Evolutionary conservation across 208 protist species (phyloP), one percentile per base, ranked within the genome.

Genomic region (Crithidia expoeki): DNA sequence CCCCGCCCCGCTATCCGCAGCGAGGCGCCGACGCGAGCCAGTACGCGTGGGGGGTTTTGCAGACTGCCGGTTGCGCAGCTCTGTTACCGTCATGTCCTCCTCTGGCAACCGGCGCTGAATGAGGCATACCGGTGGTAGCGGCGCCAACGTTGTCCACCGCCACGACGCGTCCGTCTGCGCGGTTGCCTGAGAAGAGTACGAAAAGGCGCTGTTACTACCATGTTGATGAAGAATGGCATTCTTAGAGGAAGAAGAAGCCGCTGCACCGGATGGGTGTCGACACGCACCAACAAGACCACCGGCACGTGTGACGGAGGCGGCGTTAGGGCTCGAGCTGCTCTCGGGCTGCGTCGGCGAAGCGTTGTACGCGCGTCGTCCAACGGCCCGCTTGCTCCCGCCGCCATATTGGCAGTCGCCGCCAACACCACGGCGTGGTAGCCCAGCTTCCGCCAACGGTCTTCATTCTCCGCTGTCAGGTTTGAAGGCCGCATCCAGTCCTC

Each of bases 351-450:
- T 30, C 14, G 62, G 32, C 0, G 56, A 46, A 27, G 49, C 11
- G 1, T 44, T 44, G 16, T 56, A 51, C 2, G 58, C 58, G 9
- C 68, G 68, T 19, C 46, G 59, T 17, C 56, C 68, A 4, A 30
- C 52, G 2, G 44, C 42, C 2, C 38, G 38, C 51, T 59, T 46
- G n/a, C 12, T 23, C 19, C 16, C 59, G 16, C 38, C 4, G 16
- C 17, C 17, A 12, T 7, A 46, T 34, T 25, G 19, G 57, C 38
- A 23, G 57, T 50, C 51, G 21, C 68, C 76, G 32, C 80, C 81
- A 11, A 94, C 38, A 88, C 83, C 9, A 90, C 79, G 12, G 86
- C 84, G 23, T 86, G 79, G 72, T 95, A 95, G 55, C 90, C 90
- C 3, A 95, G 63, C 74, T 90, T 86, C 4, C 73, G 84, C 90